These are phyloP conservation scores for Blastocystis sp. DNA, from an alignment of 352 stramenopile species.

Conservation along the genomic window DNA sequence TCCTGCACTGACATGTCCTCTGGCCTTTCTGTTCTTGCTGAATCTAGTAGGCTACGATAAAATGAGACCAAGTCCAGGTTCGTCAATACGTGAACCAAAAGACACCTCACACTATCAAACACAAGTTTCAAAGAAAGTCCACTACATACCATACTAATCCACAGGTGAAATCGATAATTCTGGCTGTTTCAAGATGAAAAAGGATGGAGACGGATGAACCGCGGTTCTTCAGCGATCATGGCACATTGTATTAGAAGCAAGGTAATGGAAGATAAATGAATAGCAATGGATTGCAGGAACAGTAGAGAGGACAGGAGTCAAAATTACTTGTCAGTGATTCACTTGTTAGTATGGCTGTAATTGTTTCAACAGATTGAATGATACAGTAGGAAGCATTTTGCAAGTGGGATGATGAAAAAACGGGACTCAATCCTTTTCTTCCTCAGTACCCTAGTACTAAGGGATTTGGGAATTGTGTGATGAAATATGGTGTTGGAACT, in stretches of 20 bases:
- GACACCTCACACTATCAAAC: background rate
- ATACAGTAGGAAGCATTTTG: conserved; percentile 61
- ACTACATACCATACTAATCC: background rate
- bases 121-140: background rate
- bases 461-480: background rate
- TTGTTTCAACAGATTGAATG: background rate
- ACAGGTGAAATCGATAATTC: conserved; percentile 29
- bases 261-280: too few species aligned
- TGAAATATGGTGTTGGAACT: conserved; percentile 38
- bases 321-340: too few species aligned
- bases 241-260: too few species aligned
- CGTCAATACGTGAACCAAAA: background rate
- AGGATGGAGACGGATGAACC: background rate
- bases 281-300: too few species aligned
- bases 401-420: conserved; percentile 53
- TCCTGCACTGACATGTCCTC: conserved; percentile 94
- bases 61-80: background rate
- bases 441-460: background rate
- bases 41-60: conserved; percentile 75
- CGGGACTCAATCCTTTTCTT: conserved; percentile 54
- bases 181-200: background rate
- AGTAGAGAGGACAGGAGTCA: too few species aligned
- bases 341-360: too few species aligned
- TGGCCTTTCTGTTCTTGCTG: conserved; percentile 98
- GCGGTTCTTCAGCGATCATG: background rate